Conservation (phyloP, 805 yeast genomes). For the Metschnikowia reukaufii region DNA sequence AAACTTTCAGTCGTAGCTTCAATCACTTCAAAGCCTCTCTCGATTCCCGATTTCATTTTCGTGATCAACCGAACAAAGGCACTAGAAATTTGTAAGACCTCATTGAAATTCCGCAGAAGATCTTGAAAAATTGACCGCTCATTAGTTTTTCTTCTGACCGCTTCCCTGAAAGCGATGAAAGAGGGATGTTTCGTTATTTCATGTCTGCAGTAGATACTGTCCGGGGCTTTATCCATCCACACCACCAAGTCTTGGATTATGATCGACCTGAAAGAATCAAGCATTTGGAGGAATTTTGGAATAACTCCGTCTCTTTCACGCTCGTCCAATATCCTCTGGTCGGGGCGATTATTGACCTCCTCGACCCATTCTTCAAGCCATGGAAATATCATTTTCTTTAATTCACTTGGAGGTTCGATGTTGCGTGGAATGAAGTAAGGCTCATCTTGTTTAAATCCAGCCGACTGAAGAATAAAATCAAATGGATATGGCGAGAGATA, state of each 20-base stretch:
- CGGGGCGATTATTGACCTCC: background rate
- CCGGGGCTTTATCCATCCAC: background rate
- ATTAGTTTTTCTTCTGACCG: no score
- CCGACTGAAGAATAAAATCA: conserved; percentile 5
- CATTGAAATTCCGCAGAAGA: no score
- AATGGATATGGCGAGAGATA: conserved; percentile 2
- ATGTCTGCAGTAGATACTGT: conserved; percentile 1
- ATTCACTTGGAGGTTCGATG: conserved; percentile 4
- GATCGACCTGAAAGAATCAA: conserved; percentile 2
- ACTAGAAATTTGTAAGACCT: no score
- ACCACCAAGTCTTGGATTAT: conserved; percentile 9
- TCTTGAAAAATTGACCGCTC: no score
- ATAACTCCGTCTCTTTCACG: background rate
- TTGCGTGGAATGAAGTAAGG: conserved; percentile 7
- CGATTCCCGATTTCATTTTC: no score
- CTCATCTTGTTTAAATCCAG: conserved; percentile 7
- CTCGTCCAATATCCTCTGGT: background rate
- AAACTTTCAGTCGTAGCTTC: no score
- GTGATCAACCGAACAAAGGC: no score
- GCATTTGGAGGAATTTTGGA: conserved; percentile 5
- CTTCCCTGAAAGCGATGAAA: no score
- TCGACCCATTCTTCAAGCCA: conserved; percentile 5
- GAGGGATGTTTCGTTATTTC: no score
- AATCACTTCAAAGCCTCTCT: no score
- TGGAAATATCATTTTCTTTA: conserved; percentile 8